Evolutionary conservation across 306 rosid species (phyloP), one percentile per base, ranked within the genome.

Genomic region (Cyclanthera cordifolia): DNA sequence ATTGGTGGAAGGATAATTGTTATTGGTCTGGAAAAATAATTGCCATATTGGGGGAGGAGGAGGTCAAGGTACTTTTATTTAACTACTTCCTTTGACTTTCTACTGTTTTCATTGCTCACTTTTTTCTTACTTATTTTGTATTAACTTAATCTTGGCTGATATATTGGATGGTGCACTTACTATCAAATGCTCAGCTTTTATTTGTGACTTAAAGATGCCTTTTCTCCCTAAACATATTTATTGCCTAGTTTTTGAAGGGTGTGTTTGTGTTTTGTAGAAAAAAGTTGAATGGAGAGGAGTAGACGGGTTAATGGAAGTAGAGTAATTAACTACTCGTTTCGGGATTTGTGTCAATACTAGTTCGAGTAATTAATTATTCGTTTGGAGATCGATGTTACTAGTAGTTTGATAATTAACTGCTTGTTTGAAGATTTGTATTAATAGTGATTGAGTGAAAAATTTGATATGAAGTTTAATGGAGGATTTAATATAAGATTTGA

Each of bases 1-100:
- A 92, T 78, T 92, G 96, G 93, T 74, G 56, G 73, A 19, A 51
- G 17, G 95, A 87, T 73, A 82, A 72, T 59, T 92, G 96, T 64
- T 79, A 78, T 83, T 92, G 98, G 98, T 87, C 93, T 10, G 95
- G 88, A 64, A 80, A 15, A 71, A 74, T 89, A 57, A 67, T 71
- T 67, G 50, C 86, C 67, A 23, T 85, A 63, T 67, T 80, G 77
- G 85, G 82, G 70, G 71, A 76, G 70, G 83, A 68, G 27, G 76
- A 74, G 53, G 72, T 83, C 74, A 37, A 83, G 98, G 98, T 89
- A 79, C 72, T 66, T 27, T 67, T 71, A 41, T 79, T 54, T 63
- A 28, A 48, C 57, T 72, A 50, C 39, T 5, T 20, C 50, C 50
- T 72, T 43, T 47, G 43, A 67, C 27, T 67, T 4, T 51, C 28